Percentiles rank a stretch among this genome's conserved stretches.
Conservation (phyloP, 768 basidiomycete genomes). For the Collybiopsis confluens region DNA sequence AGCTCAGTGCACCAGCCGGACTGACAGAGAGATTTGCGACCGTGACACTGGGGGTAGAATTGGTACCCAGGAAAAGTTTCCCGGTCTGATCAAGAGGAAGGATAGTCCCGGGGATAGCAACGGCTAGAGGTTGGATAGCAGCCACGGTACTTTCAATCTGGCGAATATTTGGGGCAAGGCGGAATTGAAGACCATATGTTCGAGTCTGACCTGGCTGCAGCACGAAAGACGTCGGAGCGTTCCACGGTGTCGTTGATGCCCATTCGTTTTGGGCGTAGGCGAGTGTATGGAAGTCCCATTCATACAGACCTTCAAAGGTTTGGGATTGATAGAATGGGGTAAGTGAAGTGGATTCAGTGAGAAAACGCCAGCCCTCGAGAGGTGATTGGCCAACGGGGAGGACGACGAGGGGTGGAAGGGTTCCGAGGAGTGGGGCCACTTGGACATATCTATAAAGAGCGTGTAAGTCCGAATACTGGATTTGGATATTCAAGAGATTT, state of each 20-base stretch:
- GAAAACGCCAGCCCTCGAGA: slow-evolving; percentile 58
- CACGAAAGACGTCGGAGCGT: slow-evolving; percentile 43
- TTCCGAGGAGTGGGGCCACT: slow-evolving; percentile 50
- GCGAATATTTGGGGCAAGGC: slow-evolving; percentile 45
- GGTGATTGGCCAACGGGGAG: slow-evolving; percentile 40
- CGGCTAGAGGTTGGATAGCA: slow-evolving; percentile 42
- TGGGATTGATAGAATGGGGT: slow-evolving; percentile 52
- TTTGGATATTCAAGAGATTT: slow-evolving; percentile 28
- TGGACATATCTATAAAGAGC: slow-evolving; percentile 12
- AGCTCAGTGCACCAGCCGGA: slow-evolving; percentile 43
- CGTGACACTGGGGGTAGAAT: no score
- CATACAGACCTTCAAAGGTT: slow-evolving; percentile 56
- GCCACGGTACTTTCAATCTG: slow-evolving; percentile 42
- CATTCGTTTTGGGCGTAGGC: slow-evolving; percentile 56
- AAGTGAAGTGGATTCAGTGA: slow-evolving; percentile 42
- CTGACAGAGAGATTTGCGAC: slow-evolving; percentile 39
- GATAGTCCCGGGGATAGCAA: slow-evolving; percentile 51
- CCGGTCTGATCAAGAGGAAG: slow-evolving; percentile 43
- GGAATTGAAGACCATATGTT: slow-evolving; percentile 52
- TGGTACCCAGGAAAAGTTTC: slow-evolving; percentile 48
- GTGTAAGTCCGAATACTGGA: background rate
- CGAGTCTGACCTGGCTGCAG: slow-evolving; percentile 44
- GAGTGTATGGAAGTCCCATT: slow-evolving; percentile 57
- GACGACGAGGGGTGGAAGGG: slow-evolving; percentile 47
- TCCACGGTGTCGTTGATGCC: slow-evolving; percentile 49